Evolutionary conservation across 768 basidiomycete genomes (phyloP), one percentile per base, ranked within the genome.

Genomic region (Lactarius hengduanensis): DNA sequence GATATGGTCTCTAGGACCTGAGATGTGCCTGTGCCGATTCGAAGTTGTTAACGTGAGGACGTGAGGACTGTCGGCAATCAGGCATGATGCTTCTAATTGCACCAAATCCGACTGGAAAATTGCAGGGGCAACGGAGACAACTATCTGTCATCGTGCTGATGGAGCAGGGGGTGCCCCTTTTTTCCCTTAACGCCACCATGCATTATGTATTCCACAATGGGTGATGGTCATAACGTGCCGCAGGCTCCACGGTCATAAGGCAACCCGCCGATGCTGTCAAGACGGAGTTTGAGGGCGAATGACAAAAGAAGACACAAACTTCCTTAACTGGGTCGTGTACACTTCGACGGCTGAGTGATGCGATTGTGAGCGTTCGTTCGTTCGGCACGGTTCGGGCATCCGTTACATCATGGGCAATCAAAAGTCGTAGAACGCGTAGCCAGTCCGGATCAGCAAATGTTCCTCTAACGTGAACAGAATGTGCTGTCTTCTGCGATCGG

Each of bases 201-300:
- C 26, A 53, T 53, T 28, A 13, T 28, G 50, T 53, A 15, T 53
- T 53, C 50, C 15, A n/a, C 50, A 53, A 53, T 15, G 15, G 6
- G 50, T 15, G 13, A 26, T 15, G 50, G 50, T 53, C 26, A 22
- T 50, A 11, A 26, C 11, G 47, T 50, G 36, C 47, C 47, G 15
- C 50, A 53, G 10, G 26, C 50, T 53, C 50, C 50, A 53, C 50
- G 13, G 50, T 53, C 50, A 50, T 13, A 10, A 13, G 11, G n/a
- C 22, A 22, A 22, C 47, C 47, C 47, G 43, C n/a, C 4, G 40
- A 60, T 32, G 22, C 72, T 74, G 82, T 57, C 56, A 22, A 34
- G 56, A 10, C 28, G 56, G 34, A 10, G 56, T 34, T 36, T 30
- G 34, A 34, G 56, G n/a, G 18, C 2, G 34, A 34, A 57, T 36